A percentile compares a stretch with the other conserved stretches of the same genome.
phyloP scores from a whole-genome alignment of 2,329 filamentous ascomycete species.

The Arthrobotrys musiformis region DNA sequence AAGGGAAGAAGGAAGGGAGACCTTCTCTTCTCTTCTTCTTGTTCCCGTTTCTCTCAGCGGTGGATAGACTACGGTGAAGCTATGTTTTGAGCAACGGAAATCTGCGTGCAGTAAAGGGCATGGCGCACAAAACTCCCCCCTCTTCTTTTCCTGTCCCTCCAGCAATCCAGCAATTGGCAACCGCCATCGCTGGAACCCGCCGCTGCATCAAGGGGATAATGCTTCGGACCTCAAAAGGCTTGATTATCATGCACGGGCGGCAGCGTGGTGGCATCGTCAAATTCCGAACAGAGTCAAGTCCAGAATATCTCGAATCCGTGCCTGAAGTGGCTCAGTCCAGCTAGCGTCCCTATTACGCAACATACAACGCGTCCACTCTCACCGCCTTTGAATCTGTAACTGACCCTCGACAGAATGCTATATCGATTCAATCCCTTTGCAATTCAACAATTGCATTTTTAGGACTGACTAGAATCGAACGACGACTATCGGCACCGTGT shows the following conservation, averaged over 20 bases:
- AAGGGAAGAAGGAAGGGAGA: not conserved
- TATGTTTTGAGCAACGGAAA: conserved; percentile 24
- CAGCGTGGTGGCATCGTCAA: conserved; percentile 15
- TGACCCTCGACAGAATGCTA: not conserved
- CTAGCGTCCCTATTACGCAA: conserved; percentile 48
- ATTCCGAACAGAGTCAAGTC: conserved; percentile 13
- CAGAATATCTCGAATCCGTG: no score
- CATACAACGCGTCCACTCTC: conserved; percentile 46
- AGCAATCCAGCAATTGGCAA: not conserved
- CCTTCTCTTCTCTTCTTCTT: not conserved
- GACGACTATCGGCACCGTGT: conserved; percentile 9
- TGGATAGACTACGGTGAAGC: conserved; percentile 31
- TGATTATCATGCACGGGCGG: conserved; percentile 3
- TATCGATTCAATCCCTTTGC: conserved; percentile 1
- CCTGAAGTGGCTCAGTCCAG: not conserved
- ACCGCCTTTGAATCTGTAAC: not conserved
- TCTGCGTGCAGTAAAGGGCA: conserved; percentile 43
- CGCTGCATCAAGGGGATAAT: conserved; percentile 35
- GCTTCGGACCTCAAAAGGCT: not conserved
- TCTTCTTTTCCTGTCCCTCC: not conserved
- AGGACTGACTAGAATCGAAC: not conserved
- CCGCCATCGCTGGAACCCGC: conserved; percentile 38
- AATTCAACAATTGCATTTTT: conserved; percentile 20
- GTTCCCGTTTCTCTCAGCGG: no score
- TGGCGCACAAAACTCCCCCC: conserved; percentile 27